Base-by-base conservation (phyloP, 1,284 basidiomycete genomes). In the Lentinus polychrous region DNA sequence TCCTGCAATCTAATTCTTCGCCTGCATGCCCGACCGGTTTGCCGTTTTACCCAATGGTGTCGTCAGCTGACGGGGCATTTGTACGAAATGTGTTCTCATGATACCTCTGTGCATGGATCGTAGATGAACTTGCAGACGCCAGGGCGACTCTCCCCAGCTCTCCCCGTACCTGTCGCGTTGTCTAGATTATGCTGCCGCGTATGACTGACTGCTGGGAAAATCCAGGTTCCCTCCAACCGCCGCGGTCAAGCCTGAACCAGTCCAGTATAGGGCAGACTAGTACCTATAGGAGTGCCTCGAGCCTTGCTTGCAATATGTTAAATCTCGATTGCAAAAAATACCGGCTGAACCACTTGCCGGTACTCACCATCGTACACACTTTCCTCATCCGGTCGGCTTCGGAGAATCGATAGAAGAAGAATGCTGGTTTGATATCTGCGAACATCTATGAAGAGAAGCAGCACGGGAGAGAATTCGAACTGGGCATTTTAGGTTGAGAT, bases 361-460 rank as follows among this genome's bases (percentile, higher is more conserved):
- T 27, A 27, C 27, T 27, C 27, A 27, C 27, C 27, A 39, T 46
- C 49, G 31, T 45, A 44, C 34, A 31, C 49, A 50, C 49, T 45
- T 50, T 50, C 49, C 49, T 50, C 10, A 46, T 50, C 45, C 36
- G 46, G 22, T 18, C 6, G 20, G 27, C 27, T 45, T 45, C 40
- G 35, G 35, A 49, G 48, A 49, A 44, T 27, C 10, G 5, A n/a
- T 17, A 38, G 37, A 38, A 38, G 37, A 12, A 20, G 39, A 17
- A 20, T 5, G 6, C 39, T 7, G 6, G 20, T 20, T 15, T 23
- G 8, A 14, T 37, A 37, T 40, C 27, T 27, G 27, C 27, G 12
- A 40, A 23, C 6, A 40, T 38, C 39, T 8, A 40, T 40, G 39
- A 10, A 5, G 20, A 17, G 39, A 40, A 40, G 39, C 22, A 40